phyloP scores from a whole-genome alignment of 139 green algal genomes.

The Edaphochlamys debaryana region DNA sequence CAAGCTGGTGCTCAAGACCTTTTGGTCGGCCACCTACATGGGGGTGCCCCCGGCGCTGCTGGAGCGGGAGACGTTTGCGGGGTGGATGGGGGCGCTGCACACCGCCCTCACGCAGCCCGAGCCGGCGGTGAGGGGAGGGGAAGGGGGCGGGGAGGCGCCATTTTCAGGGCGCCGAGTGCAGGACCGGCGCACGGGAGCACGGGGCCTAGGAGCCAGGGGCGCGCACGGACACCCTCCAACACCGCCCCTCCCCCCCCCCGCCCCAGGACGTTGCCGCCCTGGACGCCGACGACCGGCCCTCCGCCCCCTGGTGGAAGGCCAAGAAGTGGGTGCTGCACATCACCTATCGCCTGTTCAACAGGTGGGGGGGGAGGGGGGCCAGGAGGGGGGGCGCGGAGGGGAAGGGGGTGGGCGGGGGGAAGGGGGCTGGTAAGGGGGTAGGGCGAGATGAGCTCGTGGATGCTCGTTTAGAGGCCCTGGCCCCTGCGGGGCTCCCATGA shows the following conservation, averaged over 20 bases:
- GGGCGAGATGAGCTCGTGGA: background rate
- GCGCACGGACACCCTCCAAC: too few relatives aligned
- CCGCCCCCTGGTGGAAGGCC: conserved; percentile 94
- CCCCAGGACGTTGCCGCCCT: conserved; percentile 75
- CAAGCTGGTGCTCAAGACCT: conserved; percentile 89
- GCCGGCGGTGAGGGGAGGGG: conserved; percentile 62
- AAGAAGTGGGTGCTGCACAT: conserved; percentile 98
- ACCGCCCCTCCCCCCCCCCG: too few relatives aligned
- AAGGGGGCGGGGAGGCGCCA: background rate
- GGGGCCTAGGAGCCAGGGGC: background rate
- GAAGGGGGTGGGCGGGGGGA: background rate
- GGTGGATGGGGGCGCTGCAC: conserved; percentile 88
- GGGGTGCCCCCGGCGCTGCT: conserved; percentile 83
- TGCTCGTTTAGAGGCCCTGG: too few relatives aligned
- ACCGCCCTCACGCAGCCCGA: conserved; percentile 72
- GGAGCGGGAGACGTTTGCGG: conserved; percentile 73
- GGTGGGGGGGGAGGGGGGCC: background rate
- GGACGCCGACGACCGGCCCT: conserved; percentile 68
- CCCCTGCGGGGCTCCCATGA: too few relatives aligned
- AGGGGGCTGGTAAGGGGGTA: background rate
- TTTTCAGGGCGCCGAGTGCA: background rate
- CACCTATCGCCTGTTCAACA: conserved; percentile 81
- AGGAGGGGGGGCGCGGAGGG: background rate
- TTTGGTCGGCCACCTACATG: conserved; percentile 94
- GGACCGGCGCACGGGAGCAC: background rate